phyloP scores from a whole-genome alignment of 768 basidiomycete genomes.

The Clitopilus passeckerianus region DNA sequence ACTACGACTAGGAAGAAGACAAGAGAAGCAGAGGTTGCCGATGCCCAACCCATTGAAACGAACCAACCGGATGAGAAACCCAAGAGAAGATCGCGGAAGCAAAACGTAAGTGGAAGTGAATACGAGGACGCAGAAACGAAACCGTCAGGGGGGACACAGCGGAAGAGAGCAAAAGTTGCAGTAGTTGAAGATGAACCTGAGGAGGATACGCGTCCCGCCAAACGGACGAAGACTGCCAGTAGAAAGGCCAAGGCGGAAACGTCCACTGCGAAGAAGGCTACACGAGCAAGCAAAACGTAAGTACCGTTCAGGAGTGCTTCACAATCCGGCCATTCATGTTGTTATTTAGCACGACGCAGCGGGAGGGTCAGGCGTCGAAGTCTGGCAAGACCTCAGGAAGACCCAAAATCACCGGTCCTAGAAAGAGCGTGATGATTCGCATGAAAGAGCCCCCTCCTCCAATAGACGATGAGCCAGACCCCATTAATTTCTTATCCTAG shows the following conservation, averaged over 20 bases:
- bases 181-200: background rate
- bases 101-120: background rate
- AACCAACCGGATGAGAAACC: background rate
- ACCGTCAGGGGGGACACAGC: background rate
- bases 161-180: background rate
- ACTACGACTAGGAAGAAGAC: background rate
- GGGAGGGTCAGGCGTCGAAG: no score
- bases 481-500: conserved; percentile 17
- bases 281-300: background rate
- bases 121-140: background rate
- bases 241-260: background rate
- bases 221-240: background rate
- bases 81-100: background rate
- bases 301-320: background rate
- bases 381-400: no score
- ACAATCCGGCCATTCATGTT: background rate
- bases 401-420: conserved; percentile 1
- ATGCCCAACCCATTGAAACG: background rate
- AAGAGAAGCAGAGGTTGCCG: no score
- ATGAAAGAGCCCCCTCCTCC: conserved; percentile 14
- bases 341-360: background rate
- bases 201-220: background rate
- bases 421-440: conserved; percentile 16
- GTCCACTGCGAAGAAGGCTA: background rate
- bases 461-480: conserved; percentile 18